Base-by-base conservation (phyloP, 495 filamentous ascomycete genomes). In the Lepraria neglecta region DNA sequence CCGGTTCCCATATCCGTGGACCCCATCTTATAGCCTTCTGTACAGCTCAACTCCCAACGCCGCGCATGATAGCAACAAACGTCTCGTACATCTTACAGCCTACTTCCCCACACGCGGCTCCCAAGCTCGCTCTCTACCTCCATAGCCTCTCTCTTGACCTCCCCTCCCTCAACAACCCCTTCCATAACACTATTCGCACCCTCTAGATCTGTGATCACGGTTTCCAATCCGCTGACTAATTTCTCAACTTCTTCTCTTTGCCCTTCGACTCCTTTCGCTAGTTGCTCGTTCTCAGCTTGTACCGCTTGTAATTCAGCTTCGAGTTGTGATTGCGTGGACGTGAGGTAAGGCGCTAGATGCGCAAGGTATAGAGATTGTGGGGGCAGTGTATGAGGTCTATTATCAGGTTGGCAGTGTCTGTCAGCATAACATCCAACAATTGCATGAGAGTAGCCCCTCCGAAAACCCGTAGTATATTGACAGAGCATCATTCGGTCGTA, bases 321-420 rank as follows among this genome's bases (percentile, higher is more conserved):
- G 55, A 95, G 75, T 42, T 82, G 74, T 1, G 77, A 73, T 44
- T 85, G 80, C 58, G 87, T 82, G 58, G 80, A 73, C 10, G 76
- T 72, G 3, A 92, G 75, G 66, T 87, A 82, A 0, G 88, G 88
- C 9, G 79, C 75, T 6, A 95, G 73, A 70, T 94, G 88, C 0
- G 90, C 87, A 15, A 76, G 74, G 33, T 88, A 82, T 17, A 96
- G 71, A 6, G 79, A 73, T 24, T 79, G 70, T 0, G 90, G 82
- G 3, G 88, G 82, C n/a, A 94, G 80, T 30, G 81, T 84, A 73
- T 96, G 91, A 7, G 89, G 88, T 30, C 88, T 92, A 54, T 59
- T 31, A 54, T 7, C 6, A 6, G 28, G 24, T 5, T 42, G 51
- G 47, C 30, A 58, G 42, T 48, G 42, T 19, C 33, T 43, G 62